Evolutionary conservation across 129 eudicot genomes (phyloP), one percentile per base, ranked within the genome.

Genomic region (Kitagawia praeruptora): DNA sequence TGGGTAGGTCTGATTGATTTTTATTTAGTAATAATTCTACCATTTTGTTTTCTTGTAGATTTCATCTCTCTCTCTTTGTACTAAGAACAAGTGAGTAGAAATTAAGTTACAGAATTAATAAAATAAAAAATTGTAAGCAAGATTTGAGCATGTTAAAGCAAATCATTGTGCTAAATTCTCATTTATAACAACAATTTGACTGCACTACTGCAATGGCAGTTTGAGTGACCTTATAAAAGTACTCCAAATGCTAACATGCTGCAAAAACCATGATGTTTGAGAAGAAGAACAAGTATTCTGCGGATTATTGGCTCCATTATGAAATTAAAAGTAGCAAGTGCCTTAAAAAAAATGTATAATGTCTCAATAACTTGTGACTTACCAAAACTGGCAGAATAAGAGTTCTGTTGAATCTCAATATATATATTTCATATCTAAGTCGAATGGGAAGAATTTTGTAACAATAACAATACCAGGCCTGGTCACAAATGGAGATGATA

Each of bases 401-500:
- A 28, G 51, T 25, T 75, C 37, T 28, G n/a, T 46, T 40, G 61
- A 15, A 48, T 11, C 82, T 69, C 39, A 45, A 34, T 70, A 70
- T 8, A 70, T 34, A 23, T 25, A 51, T 28, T 23, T 77, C 42
- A 64, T 48, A 25, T 63, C 53, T 75, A 42, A 49, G 14, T 31
- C 48, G 53, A 46, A 34, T 18, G 45, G 1, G 39, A 74, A 54
- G 54, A 56, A 41, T 81, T 70, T n/a, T 61, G 9, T 77, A 48
- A 77, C 61, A 72, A 81, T 56, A 49, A 61, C 23, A 51, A 51
- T 51, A 54, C 21, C 56, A 21, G 49, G 78, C 76, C 77, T 56
- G 44, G 77, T 79, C 76, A 69, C 56, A 75, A 21, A 31, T 25
- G 44, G 38, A 42, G 80, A 81, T n/a, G 73, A 67, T 25, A 67